Conservation (phyloP, 1,139 yeast species). For the Zygotorulaspora mrakii region DNA sequence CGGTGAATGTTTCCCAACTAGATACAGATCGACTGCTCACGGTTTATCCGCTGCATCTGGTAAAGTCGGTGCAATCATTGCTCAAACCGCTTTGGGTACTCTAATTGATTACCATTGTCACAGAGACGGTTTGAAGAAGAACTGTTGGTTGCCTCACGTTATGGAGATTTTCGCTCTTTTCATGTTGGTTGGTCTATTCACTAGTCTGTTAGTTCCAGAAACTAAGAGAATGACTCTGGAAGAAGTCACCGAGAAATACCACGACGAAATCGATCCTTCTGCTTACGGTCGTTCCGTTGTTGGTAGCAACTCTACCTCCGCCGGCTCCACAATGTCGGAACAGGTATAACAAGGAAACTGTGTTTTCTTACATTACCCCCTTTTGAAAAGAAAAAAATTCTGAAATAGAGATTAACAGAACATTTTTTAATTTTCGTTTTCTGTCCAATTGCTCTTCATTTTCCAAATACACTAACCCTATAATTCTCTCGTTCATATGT, state of each 20-base stretch:
- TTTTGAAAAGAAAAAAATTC: too few relatives aligned
- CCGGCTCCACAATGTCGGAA: slow-evolving; percentile 15
- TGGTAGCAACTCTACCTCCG: slow-evolving; percentile 15
- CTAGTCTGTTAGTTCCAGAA: slow-evolving; percentile 74
- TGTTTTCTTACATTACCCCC: too few relatives aligned
- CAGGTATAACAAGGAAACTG: background rate
- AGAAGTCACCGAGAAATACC: slow-evolving; percentile 70
- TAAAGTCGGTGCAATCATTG: slow-evolving; percentile 95
- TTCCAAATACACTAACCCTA: background rate
- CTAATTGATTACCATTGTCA: slow-evolving; percentile 74
- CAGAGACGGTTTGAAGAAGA: slow-evolving; percentile 42
- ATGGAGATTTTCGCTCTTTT: slow-evolving; percentile 90
- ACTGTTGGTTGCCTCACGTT: slow-evolving; percentile 85
- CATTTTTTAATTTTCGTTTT: background rate
- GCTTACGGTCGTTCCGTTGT: slow-evolving; percentile 20
- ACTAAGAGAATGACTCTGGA: slow-evolving; percentile 87
- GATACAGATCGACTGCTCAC: slow-evolving; percentile 97
- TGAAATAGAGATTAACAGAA: too few relatives aligned
- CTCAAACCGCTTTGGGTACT: slow-evolving; percentile 87
- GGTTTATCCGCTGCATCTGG: slow-evolving; percentile 96
- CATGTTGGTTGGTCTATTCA: slow-evolving; percentile 72
- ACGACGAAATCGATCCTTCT: slow-evolving; percentile 58
- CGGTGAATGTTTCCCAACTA: slow-evolving; percentile 95
- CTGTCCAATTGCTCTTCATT: background rate
- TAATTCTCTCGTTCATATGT: background rate